Conservation (phyloP, 345 rosid species). For the Adansonia digitata region DNA sequence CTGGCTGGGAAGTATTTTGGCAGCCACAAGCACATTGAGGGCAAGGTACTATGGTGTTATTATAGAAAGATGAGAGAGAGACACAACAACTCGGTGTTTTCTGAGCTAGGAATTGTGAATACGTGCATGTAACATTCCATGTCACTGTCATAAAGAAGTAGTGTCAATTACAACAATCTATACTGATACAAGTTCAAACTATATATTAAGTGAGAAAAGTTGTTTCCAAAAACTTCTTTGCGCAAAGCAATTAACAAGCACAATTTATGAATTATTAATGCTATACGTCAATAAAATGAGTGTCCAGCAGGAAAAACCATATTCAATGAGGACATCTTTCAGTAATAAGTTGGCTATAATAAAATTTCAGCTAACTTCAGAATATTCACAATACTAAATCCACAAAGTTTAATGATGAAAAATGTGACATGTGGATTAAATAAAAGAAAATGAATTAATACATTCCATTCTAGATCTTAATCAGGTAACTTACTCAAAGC, state of each 20-base stretch:
- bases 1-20: conserved; percentile 38
- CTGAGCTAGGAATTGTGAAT: conserved; percentile 75
- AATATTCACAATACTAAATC: background rate
- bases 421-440: background rate
- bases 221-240: background rate
- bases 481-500: conserved; percentile 63
- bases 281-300: background rate
- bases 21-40: conserved; percentile 87
- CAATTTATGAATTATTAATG: background rate
- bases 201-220: background rate
- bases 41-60: conserved; percentile 62
- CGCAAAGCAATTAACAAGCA: background rate
- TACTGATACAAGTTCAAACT: background rate
- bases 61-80: conserved; percentile 85
- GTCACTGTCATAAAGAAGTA: conserved; percentile 54
- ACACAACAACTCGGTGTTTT: conserved; percentile 84
- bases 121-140: conserved; percentile 85
- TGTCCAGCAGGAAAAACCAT: background rate
- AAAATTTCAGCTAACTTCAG: background rate
- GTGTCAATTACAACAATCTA: background rate
- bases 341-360: background rate
- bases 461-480: background rate
- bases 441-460: background rate
- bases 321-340: background rate
- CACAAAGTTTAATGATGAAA: background rate